Conservation (phyloP, 495 filamentous ascomycete genomes). For the Penicillium bovifimosum region DNA sequence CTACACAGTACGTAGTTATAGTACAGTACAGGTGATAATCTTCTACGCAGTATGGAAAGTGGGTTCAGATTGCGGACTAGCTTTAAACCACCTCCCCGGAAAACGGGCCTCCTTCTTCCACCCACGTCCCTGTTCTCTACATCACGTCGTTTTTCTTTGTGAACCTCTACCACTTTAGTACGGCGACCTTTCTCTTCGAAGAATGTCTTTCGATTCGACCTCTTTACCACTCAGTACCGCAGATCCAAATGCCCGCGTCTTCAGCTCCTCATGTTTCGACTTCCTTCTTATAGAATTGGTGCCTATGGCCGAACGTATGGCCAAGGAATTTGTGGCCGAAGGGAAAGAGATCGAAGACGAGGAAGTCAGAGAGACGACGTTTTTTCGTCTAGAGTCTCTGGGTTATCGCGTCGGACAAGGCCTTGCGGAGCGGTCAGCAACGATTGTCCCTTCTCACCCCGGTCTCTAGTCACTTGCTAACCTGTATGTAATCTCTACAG, state of each 20-base stretch:
- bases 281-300: conserved; percentile 95
- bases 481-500: conserved; percentile 35
- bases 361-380: conserved; percentile 73
- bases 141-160: background rate
- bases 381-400: conserved; percentile 73
- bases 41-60: background rate
- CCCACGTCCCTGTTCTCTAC: background rate
- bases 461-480: background rate
- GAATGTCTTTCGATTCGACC: conserved; percentile 72
- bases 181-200: background rate
- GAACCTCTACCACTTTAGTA: no score
- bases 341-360: conserved; percentile 59
- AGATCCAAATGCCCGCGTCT: conserved; percentile 71
- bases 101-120: background rate
- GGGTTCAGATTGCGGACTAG: background rate
- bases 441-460: background rate
- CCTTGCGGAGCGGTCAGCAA: conserved; percentile 76
- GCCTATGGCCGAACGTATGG: conserved; percentile 81
- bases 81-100: background rate
- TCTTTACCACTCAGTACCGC: conserved; percentile 60
- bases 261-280: conserved; percentile 79
- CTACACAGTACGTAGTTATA: no score
- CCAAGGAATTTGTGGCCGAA: conserved; percentile 32
- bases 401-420: conserved; percentile 93
- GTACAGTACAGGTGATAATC: no score